Evolutionary conservation across 352 stramenopile genomes (phyloP).

Genomic region (Phytopythium cucurbitacearum): DNA sequence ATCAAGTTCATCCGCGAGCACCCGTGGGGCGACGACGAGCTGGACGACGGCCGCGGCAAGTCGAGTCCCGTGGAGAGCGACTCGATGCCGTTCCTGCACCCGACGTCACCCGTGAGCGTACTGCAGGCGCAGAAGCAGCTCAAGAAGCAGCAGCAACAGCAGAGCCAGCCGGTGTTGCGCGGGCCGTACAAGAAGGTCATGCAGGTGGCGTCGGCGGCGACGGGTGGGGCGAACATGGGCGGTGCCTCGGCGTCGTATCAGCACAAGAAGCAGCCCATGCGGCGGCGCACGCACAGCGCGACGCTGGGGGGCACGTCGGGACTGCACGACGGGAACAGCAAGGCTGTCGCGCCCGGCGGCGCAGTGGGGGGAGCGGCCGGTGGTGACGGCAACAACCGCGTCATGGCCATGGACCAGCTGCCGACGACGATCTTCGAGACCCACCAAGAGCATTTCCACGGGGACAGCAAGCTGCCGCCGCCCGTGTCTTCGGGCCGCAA

Average conservation of each 20-base stretch:
- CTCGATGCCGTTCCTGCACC: slow-evolving; percentile 64
- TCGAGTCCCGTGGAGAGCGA: slow-evolving; percentile 63
- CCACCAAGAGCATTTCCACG: slow-evolving; percentile 11
- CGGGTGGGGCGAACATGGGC: slow-evolving; percentile 8
- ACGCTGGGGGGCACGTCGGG: slow-evolving; percentile 21
- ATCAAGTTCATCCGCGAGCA: slow-evolving; percentile 85
- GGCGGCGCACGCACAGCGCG: slow-evolving; percentile 64
- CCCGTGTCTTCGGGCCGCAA: slow-evolving; percentile 33
- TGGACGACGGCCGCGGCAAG: slow-evolving; percentile 34
- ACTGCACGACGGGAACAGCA: slow-evolving; percentile 17
- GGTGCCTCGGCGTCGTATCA: slow-evolving; percentile 30
- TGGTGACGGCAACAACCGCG: slow-evolving; percentile 2
- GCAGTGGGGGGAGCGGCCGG: slow-evolving; percentile 13
- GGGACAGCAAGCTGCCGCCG: slow-evolving; percentile 7
- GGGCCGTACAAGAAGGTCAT: slow-evolving; percentile 35
- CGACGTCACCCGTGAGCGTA: slow-evolving; percentile 39
- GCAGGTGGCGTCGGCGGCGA: slow-evolving; percentile 15
- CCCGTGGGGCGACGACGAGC: slow-evolving; percentile 46
- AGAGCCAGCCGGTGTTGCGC: slow-evolving; percentile 31
- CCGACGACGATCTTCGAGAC: slow-evolving; percentile 50
- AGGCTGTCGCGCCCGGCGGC: slow-evolving; percentile 15
- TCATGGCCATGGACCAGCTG: slow-evolving; percentile 29
- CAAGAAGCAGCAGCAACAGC: slow-evolving; percentile 17
- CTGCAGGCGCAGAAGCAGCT: slow-evolving; percentile 44
- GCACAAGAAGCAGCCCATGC: slow-evolving; percentile 75